A percentile compares a stretch with the other conserved stretches of the same genome.
Conservation (phyloP, 2,329 filamentous ascomycete genomes). For the Ilyonectria sp. region DNA sequence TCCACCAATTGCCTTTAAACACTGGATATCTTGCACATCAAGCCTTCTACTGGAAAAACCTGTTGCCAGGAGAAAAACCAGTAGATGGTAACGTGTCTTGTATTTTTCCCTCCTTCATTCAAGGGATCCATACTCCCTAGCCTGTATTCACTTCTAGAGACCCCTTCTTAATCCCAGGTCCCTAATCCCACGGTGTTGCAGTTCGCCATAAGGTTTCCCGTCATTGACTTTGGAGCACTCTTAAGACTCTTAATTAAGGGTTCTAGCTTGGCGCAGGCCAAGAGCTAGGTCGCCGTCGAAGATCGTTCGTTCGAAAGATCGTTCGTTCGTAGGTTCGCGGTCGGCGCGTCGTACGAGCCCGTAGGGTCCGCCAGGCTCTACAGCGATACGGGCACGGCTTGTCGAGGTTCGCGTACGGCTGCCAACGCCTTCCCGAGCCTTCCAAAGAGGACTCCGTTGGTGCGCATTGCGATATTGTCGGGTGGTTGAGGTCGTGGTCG, state of each 20-base stretch:
- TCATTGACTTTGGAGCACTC: slow-evolving; percentile 4
- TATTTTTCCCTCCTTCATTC: not conserved
- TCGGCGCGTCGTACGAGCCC: not conserved
- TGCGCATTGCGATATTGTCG: not conserved
- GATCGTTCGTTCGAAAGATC: not conserved
- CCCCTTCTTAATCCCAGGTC: not conserved
- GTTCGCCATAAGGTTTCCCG: slow-evolving; percentile 3
- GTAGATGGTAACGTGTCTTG: no score
- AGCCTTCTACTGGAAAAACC: no score
- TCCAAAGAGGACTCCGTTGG: not conserved
- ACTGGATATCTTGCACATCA: no score
- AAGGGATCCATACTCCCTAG: not conserved
- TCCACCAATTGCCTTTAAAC: no score
- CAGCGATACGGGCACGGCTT: not conserved
- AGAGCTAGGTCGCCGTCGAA: slow-evolving; percentile 6
- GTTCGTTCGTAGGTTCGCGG: not conserved
- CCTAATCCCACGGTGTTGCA: not conserved
- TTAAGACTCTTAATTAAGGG: not conserved
- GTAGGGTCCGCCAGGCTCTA: not conserved
- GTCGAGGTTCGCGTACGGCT: not conserved
- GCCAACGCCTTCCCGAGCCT: not conserved
- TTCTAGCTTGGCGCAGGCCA: slow-evolving; percentile 1
- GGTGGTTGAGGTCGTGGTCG: no score
- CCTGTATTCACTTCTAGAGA: not conserved
- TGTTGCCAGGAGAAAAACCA: no score